These are phyloP conservation scores for Claviceps humidiphila DNA, from an alignment of 2,329 filamentous ascomycete species.

Conservation along the genomic window DNA sequence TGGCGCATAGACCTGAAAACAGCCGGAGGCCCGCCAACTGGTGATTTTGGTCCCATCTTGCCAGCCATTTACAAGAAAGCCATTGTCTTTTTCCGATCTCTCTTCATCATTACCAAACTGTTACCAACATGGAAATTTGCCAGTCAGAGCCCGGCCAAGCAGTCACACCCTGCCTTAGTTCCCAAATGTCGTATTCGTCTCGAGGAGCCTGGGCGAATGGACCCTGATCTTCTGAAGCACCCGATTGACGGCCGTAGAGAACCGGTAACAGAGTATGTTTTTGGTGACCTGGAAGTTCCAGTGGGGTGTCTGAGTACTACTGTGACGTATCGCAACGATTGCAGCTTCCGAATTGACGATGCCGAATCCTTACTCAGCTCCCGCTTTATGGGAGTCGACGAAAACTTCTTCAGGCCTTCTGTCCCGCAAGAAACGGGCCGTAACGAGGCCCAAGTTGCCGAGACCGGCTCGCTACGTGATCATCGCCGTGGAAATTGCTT, in stretches of 20 bases:
- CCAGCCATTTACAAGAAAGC: constrained; percentile 95
- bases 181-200: constrained; percentile 69
- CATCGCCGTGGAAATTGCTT: constrained; percentile 34
- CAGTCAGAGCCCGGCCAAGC: constrained; percentile 59
- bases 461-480: constrained; percentile 65
- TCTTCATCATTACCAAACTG: constrained; percentile 71
- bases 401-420: constrained; percentile 74
- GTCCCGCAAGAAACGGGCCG: constrained; percentile 41
- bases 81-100: constrained; percentile 82
- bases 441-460: constrained; percentile 25
- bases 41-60: constrained; percentile 50
- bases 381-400: constrained; percentile 82
- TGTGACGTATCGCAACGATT: constrained; percentile 76
- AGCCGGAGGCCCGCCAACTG: constrained; percentile 31
- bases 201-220: constrained; percentile 39
- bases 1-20: constrained; percentile 74
- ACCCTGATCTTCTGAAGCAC: constrained; percentile 49
- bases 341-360: constrained; percentile 83
- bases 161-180: constrained; percentile 52
- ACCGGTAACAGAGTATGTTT: constrained; percentile 58
- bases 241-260: constrained; percentile 25
- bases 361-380: constrained; percentile 84
- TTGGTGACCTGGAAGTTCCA: constrained; percentile 75
- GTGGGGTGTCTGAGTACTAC: constrained; percentile 71
- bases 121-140: constrained; percentile 78